Evolutionary conservation across 2,329 filamentous ascomycete genomes (phyloP).

Genomic region (Beauveria caledonica): DNA sequence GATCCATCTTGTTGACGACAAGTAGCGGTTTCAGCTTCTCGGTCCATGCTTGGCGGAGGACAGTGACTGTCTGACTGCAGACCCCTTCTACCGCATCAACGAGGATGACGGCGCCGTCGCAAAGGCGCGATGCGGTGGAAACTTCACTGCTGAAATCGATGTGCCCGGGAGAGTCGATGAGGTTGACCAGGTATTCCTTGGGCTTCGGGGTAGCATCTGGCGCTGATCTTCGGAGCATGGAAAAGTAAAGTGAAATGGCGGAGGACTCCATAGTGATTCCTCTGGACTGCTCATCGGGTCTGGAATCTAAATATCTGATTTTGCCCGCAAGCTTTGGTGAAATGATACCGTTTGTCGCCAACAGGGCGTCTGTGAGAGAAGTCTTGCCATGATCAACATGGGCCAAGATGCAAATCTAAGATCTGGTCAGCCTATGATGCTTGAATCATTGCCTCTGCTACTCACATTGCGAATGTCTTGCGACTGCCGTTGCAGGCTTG

Average conservation of each 20-base stretch:
- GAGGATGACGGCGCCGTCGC: conserved; percentile 87
- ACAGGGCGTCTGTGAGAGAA: conserved; percentile 87
- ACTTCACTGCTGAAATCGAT: conserved; percentile 99
- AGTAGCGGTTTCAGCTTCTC: conserved; percentile 92
- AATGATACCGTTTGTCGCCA: conserved; percentile 98
- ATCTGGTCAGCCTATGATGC: background rate
- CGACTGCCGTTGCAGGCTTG: conserved; percentile 78
- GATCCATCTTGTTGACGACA: conserved; percentile 98
- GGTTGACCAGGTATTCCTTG: conserved; percentile 90
- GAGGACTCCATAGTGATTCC: conserved; percentile 99
- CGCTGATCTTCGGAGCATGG: conserved; percentile 67
- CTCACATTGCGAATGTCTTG: conserved; percentile 87
- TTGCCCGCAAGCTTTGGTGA: conserved; percentile 96
- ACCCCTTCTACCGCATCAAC: conserved; percentile 97
- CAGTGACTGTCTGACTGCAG: conserved; percentile 96
- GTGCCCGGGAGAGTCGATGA: conserved; percentile 96
- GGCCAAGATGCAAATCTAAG: conserved; percentile 84
- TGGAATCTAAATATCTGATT: conserved; percentile 93
- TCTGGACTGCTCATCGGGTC: conserved; percentile 88
- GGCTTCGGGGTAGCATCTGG: conserved; percentile 61
- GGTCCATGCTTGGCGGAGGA: conserved; percentile 87
- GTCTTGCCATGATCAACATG: conserved; percentile 99
- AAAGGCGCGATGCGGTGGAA: conserved; percentile 86
- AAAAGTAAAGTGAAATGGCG: conserved; percentile 93
- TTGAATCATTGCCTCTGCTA: conserved; percentile 14